These are phyloP conservation scores for Ustanciosporium gigantosporum DNA, from an alignment of 1,284 basidiomycete species.

Conservation along the genomic window DNA sequence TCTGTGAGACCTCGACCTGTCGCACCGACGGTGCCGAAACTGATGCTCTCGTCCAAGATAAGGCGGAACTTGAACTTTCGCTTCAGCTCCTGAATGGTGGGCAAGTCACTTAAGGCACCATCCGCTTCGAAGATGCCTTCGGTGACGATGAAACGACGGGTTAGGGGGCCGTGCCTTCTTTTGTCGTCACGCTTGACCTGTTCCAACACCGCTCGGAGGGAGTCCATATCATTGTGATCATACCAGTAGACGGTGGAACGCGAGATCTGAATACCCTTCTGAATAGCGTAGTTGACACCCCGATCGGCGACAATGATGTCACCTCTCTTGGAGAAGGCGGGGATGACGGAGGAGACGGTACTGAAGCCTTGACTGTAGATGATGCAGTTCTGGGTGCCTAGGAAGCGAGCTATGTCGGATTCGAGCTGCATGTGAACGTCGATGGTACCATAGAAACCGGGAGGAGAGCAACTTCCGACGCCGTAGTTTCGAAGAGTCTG, in stretches of 20 bases:
- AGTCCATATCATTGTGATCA: slow-evolving; percentile 91
- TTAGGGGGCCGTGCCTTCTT: slow-evolving; percentile 79
- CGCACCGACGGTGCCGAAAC: slow-evolving; percentile 87
- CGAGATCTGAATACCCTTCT: slow-evolving; percentile 95
- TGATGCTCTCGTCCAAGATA: slow-evolving; percentile 90
- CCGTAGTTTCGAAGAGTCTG: slow-evolving; percentile 89
- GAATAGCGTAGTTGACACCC: slow-evolving; percentile 89
- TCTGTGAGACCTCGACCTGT: slow-evolving; percentile 95
- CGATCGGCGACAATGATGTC: slow-evolving; percentile 98
- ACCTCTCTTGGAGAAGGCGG: slow-evolving; percentile 95
- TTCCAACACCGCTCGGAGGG: slow-evolving; percentile 83
- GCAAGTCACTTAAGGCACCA: slow-evolving; percentile 85
- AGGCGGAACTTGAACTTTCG: slow-evolving; percentile 92
- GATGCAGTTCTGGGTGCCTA: slow-evolving; percentile 85
- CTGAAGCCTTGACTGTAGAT: slow-evolving; percentile 94
- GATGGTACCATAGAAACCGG: slow-evolving; percentile 95
- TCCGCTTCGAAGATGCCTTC: slow-evolving; percentile 97
- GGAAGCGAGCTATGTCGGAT: slow-evolving; percentile 83
- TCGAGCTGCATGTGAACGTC: slow-evolving; percentile 92
- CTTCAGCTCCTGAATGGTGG: slow-evolving; percentile 90
- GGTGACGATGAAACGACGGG: slow-evolving; percentile 91
- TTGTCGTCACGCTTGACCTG: slow-evolving; percentile 82
- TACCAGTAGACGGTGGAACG: slow-evolving; percentile 90
- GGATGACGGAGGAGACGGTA: slow-evolving; percentile 90
- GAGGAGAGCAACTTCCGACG: slow-evolving; percentile 91